phyloP scores from a whole-genome alignment of 208 protist species.

The Leishmania arabica region DNA sequence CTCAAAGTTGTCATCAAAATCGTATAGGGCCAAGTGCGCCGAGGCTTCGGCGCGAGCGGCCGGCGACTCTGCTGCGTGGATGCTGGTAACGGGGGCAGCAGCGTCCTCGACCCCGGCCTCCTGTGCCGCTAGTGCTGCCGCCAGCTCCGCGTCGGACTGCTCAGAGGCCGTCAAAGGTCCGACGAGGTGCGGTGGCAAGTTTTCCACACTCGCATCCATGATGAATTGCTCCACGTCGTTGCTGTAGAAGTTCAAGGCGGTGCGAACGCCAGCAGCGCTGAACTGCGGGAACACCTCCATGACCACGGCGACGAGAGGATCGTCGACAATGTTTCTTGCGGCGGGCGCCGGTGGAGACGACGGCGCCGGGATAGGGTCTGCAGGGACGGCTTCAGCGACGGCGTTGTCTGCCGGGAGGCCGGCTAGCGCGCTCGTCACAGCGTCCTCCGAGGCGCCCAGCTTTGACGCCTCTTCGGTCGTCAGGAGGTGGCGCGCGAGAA shows the following conservation, averaged over 20 bases:
- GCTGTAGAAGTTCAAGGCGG: slow-evolving; percentile 81
- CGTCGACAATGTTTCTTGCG: slow-evolving; percentile 10
- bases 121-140: slow-evolving; percentile 19
- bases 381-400: neutral
- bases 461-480: slow-evolving; percentile 52
- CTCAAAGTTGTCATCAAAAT: slow-evolving; percentile 42
- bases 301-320: slow-evolving; percentile 76
- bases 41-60: neutral
- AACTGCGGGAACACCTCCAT: slow-evolving; percentile 85
- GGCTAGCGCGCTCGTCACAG: slow-evolving; percentile 46
- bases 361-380: neutral
- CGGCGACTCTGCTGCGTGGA: neutral
- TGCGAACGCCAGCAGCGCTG: slow-evolving; percentile 45
- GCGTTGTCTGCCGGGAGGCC: slow-evolving; percentile 20
- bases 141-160: slow-evolving; percentile 21
- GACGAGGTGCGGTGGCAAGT: slow-evolving; percentile 81
- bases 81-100: neutral
- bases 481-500: slow-evolving; percentile 69
- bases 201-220: slow-evolving; percentile 83
- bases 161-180: slow-evolving; percentile 37
- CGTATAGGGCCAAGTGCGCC: slow-evolving; percentile 16
- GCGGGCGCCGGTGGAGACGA: neutral
- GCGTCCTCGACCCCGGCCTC: neutral
- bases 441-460: slow-evolving; percentile 74
- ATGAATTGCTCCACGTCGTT: slow-evolving; percentile 91